phyloP scores from a whole-genome alignment of 805 yeast species.

The Yarrowia alimentaria region DNA sequence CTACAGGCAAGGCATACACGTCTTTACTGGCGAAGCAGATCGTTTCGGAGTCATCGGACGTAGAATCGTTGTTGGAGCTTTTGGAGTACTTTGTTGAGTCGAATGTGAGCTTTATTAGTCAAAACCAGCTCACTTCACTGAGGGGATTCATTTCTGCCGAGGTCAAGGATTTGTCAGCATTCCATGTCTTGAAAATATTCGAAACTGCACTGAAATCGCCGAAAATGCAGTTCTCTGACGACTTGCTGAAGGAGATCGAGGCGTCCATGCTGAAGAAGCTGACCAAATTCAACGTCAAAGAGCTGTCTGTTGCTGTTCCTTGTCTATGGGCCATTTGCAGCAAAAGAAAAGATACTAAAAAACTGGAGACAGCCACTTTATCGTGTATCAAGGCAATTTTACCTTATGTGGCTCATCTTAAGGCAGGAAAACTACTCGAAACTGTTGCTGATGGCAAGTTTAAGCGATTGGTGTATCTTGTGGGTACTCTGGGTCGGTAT shows the following conservation, averaged over 20 bases:
- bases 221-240: constrained; percentile 22
- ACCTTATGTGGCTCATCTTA: constrained; percentile 45
- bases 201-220: constrained; percentile 45
- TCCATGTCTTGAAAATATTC: constrained; percentile 54
- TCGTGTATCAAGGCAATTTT: constrained; percentile 55
- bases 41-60: no score
- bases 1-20: constrained; percentile 2
- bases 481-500: constrained; percentile 69
- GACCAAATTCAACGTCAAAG: constrained; percentile 37
- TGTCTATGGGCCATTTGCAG: constrained; percentile 58
- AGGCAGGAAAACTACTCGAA: constrained; percentile 31
- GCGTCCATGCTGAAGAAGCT: constrained; percentile 27
- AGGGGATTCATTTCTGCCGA: constrained; percentile 58
- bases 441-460: constrained; percentile 45
- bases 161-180: constrained; percentile 44
- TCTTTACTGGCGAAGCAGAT: background rate
- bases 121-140: constrained; percentile 64
- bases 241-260: constrained; percentile 10
- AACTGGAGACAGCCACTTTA: constrained; percentile 60
- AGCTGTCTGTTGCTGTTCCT: constrained; percentile 73
- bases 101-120: constrained; percentile 54
- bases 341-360: constrained; percentile 47
- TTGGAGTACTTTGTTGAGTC: constrained; percentile 57
- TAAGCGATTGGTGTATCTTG: constrained; percentile 55
- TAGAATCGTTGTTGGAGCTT: constrained; percentile 45